These are phyloP conservation scores for Termitomyces sp. DNA, from an alignment of 768 basidiomycete genomes.

Conservation along the genomic window DNA sequence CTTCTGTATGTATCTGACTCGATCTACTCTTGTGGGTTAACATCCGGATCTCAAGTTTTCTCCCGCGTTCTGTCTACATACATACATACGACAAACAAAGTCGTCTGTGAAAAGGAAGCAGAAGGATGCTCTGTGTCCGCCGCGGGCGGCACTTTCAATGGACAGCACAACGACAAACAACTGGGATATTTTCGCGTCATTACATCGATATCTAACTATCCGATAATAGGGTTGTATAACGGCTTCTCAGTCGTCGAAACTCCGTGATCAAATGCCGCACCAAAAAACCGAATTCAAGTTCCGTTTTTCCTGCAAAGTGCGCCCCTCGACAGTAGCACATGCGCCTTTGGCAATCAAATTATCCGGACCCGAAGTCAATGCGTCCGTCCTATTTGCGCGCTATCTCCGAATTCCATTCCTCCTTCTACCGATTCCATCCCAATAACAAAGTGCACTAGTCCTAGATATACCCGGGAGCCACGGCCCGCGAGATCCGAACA, in stretches of 20 bases:
- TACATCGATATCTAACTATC: neutral
- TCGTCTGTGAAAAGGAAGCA: neutral
- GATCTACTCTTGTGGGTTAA: neutral
- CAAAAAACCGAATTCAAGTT: neutral
- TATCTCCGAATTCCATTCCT: constrained; percentile 7
- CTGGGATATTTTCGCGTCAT: constrained; percentile 7
- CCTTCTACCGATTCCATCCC: neutral
- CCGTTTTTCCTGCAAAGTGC: neutral
- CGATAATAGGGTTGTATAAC: neutral
- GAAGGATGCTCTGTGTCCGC: neutral
- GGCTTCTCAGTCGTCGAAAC: constrained; percentile 3
- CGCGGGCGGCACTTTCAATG: neutral
- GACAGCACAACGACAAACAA: neutral
- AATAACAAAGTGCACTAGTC: no score
- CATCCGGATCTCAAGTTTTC: constrained; percentile 2
- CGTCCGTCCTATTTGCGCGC: neutral
- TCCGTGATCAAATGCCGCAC: constrained; percentile 1
- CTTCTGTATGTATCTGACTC: neutral
- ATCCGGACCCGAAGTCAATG: constrained; percentile 15
- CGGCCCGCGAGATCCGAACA: neutral
- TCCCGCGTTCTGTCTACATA: neutral
- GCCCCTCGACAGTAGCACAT: neutral
- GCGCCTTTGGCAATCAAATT: neutral
- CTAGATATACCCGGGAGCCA: neutral
- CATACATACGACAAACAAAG: neutral